Conservation (phyloP, 192 early-diverging fungal species). For the Lobosporangium transversale region DNA sequence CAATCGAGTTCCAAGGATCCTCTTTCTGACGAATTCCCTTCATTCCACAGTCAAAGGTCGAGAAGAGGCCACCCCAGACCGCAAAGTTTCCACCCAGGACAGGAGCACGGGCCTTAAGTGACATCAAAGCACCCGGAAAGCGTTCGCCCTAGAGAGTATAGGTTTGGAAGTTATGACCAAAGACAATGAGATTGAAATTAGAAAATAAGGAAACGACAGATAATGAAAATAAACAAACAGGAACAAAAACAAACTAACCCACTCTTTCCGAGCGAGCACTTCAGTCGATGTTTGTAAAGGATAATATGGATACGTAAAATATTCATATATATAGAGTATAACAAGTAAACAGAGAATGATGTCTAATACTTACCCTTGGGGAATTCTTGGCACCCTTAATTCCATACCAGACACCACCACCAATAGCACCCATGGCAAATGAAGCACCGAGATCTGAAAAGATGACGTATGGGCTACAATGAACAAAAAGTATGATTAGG, state of each 20-base stretch:
- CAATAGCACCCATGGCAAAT: slow-evolving; percentile 97
- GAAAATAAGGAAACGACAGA: not conserved
- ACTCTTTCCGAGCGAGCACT: too few relatives aligned
- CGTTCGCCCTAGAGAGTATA: slow-evolving; percentile 77
- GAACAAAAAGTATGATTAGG: not conserved
- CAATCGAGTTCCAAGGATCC: slow-evolving; percentile 98
- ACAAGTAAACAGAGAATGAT: too few relatives aligned
- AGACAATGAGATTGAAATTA: not conserved
- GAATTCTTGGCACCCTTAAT: slow-evolving; percentile 99
- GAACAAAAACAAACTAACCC: not conserved
- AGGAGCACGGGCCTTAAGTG: slow-evolving; percentile 94
- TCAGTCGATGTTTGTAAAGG: too few relatives aligned
- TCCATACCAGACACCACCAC: slow-evolving; percentile 95
- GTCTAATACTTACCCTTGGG: slow-evolving; percentile 83
- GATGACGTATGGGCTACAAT: slow-evolving; percentile 80
- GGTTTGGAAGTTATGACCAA: not conserved
- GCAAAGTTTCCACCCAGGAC: slow-evolving; percentile 98
- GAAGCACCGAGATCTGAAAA: slow-evolving; percentile 86
- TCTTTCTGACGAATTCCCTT: slow-evolving; percentile 96
- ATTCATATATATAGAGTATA: too few relatives aligned
- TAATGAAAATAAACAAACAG: not conserved
- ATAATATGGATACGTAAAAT: too few relatives aligned
- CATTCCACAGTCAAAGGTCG: slow-evolving; percentile 95
- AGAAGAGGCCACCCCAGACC: slow-evolving; percentile 99
- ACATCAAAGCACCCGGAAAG: slow-evolving; percentile 82